phyloP scores from a whole-genome alignment of 306 rosid genomes.

The Ormosia emarginata region DNA sequence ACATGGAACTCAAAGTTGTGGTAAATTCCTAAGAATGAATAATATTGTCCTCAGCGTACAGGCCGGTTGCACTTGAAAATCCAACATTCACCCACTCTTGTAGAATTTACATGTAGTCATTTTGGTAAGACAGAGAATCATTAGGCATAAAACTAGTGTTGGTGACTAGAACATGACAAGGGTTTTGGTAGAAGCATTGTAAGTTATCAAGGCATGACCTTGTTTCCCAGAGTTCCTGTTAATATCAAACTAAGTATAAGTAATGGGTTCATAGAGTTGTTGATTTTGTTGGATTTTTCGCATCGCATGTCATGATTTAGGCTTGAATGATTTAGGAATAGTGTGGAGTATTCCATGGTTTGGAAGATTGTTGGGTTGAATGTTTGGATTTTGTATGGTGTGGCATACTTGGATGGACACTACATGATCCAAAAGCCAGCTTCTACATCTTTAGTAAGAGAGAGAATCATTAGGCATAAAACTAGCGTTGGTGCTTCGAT shows the following conservation, averaged over 20 bases:
- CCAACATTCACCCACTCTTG: conserved; percentile 2
- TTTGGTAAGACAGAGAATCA: neutral
- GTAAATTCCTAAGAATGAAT: conserved; percentile 19
- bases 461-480: too few relatives aligned
- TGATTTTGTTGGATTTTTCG: too few relatives aligned
- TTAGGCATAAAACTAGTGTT: neutral
- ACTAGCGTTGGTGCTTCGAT: neutral
- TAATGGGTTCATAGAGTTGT: neutral
- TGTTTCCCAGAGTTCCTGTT: neutral
- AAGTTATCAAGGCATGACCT: conserved; percentile 16
- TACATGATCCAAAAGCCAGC: too few relatives aligned
- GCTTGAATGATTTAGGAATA: too few relatives aligned
- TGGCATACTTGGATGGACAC: too few relatives aligned
- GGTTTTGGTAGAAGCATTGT: conserved; percentile 16
- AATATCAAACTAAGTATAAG: neutral
- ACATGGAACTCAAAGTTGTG: neutral
- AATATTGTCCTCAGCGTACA: neutral
- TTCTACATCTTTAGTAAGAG: too few relatives aligned
- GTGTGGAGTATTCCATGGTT: too few relatives aligned
- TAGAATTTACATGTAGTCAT: conserved; percentile 3
- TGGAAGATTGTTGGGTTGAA: too few relatives aligned
- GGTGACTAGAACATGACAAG: conserved; percentile 11
- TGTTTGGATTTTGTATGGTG: too few relatives aligned
- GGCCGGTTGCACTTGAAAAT: neutral
- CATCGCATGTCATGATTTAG: too few relatives aligned